Conservation (phyloP, 176 grass and related monocot genomes). For the Microstegium vimineum region DNA sequence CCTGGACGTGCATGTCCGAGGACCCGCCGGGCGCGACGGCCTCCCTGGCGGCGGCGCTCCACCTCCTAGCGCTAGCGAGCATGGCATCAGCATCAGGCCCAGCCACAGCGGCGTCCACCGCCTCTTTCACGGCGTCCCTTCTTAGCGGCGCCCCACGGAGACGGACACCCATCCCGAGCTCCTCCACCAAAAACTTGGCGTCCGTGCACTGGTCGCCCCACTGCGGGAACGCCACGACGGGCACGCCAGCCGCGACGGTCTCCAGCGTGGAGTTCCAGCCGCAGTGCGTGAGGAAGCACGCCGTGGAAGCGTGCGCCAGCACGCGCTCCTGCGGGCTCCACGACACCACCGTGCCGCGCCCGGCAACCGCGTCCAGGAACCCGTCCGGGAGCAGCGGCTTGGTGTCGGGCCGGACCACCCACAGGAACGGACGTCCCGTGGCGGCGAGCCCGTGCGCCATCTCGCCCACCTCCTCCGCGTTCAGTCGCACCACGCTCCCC, state of each 20-base stretch:
- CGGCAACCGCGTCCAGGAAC: background rate
- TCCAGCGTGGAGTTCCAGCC: slow-evolving; percentile 68
- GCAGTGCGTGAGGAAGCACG: slow-evolving; percentile 56
- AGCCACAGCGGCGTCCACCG: background rate
- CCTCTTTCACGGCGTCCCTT: background rate
- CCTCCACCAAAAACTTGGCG: background rate
- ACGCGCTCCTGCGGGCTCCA: slow-evolving; percentile 12
- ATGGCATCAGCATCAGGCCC: background rate
- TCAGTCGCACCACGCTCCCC: background rate
- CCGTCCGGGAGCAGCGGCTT: background rate
- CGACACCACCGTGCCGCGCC: background rate
- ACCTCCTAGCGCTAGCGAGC: background rate
- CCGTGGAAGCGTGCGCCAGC: slow-evolving; percentile 40
- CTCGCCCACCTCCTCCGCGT: background rate
- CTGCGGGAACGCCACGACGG: slow-evolving; percentile 8
- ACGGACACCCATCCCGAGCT: background rate
- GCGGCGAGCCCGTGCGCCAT: background rate
- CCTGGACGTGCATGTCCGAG: background rate
- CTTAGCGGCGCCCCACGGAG: background rate
- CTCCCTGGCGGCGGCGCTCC: background rate
- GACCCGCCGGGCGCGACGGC: background rate
- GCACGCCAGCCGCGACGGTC: background rate
- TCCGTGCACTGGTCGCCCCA: slow-evolving; percentile 14
- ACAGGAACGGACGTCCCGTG: background rate
- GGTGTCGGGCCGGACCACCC: background rate